Evolutionary conservation across 2,329 filamentous ascomycete species (phyloP).

Genomic region (Hymenoscyphus repandus): DNA sequence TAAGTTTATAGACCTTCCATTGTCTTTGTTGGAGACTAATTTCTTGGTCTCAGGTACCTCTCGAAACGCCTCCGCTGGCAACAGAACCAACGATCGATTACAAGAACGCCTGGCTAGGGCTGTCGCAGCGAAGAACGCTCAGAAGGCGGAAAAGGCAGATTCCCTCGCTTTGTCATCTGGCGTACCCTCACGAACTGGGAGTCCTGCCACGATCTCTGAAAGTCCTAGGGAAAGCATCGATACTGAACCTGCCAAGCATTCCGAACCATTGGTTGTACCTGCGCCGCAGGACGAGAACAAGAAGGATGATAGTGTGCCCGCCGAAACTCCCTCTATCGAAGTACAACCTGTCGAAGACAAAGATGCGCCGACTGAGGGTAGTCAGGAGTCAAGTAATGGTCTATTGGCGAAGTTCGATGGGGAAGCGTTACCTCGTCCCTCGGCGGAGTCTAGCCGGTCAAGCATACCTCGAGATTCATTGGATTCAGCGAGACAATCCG

Average conservation of each 20-base stretch:
- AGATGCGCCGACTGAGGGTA: neutral
- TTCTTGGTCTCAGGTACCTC: conserved; percentile 42
- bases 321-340: conserved; percentile 13
- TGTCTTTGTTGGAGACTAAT: neutral
- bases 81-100: conserved; percentile 68
- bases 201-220: conserved; percentile 41
- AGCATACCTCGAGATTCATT: conserved; percentile 23
- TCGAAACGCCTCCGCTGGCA: conserved; percentile 59
- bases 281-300: neutral
- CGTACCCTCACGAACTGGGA: conserved; percentile 46
- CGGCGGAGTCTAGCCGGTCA: conserved; percentile 25
- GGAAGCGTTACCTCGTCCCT: conserved; percentile 22
- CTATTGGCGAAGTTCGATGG: conserved; percentile 11
- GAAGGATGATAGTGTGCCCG: neutral
- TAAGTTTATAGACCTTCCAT: conserved; percentile 15
- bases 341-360: conserved; percentile 7
- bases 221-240: conserved; percentile 41
- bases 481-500: conserved; percentile 18
- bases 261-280: conserved; percentile 10
- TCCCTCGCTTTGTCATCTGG: conserved; percentile 45
- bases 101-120: conserved; percentile 88
- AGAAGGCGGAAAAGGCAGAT: conserved; percentile 40
- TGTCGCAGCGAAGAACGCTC: conserved; percentile 62
- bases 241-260: conserved; percentile 24
- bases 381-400: conserved; percentile 10